Percentiles rank a stretch among this genome's conserved stretches.
Conservation (phyloP, 202 grass and related monocot genomes). For the Zoysia matrella region DNA sequence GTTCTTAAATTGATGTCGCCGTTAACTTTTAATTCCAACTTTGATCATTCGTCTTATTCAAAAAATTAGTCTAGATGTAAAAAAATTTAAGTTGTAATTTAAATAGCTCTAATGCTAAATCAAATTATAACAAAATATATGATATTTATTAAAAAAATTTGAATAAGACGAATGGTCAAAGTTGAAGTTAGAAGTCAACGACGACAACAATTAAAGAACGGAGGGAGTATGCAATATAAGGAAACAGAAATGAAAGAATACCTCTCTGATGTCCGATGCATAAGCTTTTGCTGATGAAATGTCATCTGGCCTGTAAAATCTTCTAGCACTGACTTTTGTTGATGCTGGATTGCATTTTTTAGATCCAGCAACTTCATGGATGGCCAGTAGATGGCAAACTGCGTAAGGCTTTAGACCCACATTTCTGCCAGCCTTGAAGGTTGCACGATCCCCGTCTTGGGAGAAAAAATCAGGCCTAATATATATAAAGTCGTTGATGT, state of each 20-base stretch:
- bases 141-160: too few species aligned
- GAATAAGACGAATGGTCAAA: too few species aligned
- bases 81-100: too few species aligned
- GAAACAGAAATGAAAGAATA: conserved; percentile 36
- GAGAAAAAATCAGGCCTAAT: conserved; percentile 63
- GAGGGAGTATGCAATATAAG: too few species aligned
- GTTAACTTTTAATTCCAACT: too few species aligned
- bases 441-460: conserved; percentile 36
- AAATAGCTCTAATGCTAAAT: too few species aligned
- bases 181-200: too few species aligned
- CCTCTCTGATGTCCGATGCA: conserved; percentile 77
- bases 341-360: conserved; percentile 50
- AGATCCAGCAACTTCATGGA: conserved; percentile 45
- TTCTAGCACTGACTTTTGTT: conserved; percentile 59
- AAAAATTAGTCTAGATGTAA: too few species aligned
- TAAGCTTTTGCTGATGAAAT: conserved; percentile 72
- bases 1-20: too few species aligned
- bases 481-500: conserved; percentile 63
- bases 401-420: conserved; percentile 73
- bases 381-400: conserved; percentile 60
- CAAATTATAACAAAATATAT: too few species aligned
- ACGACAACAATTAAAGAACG: too few species aligned
- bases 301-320: conserved; percentile 77
- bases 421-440: conserved; percentile 70
- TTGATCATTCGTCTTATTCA: too few species aligned